phyloP scores from a whole-genome alignment of 1,139 yeast genomes.

The Diutina scorzettiae region DNA sequence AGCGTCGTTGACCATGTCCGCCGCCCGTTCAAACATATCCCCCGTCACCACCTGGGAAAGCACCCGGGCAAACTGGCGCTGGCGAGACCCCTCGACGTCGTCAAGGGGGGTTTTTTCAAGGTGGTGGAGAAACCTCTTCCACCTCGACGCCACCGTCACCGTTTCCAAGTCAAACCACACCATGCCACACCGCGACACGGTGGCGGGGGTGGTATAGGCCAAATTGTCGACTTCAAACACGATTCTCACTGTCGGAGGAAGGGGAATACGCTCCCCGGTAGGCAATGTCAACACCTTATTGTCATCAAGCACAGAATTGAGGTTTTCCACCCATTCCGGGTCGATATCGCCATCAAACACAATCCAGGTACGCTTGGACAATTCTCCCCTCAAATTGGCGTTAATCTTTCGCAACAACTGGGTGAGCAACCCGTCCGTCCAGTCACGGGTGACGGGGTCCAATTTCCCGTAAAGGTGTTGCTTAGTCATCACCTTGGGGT shows the following conservation, averaged over 20 bases:
- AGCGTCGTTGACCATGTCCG: neutral
- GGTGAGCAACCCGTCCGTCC: slow-evolving; percentile 87
- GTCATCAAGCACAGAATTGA: slow-evolving; percentile 87
- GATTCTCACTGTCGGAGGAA: slow-evolving; percentile 54
- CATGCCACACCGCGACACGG: slow-evolving; percentile 89
- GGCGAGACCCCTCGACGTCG: neutral
- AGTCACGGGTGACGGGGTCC: slow-evolving; percentile 73
- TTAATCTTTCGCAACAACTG: slow-evolving; percentile 47
- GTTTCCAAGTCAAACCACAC: slow-evolving; percentile 50
- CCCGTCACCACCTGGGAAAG: neutral
- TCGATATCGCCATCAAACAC: slow-evolving; percentile 90
- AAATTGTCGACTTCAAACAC: slow-evolving; percentile 70
- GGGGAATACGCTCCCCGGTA: slow-evolving; percentile 69
- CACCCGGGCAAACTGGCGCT: neutral
- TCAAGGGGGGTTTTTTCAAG: neutral
- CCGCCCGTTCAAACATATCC: neutral
- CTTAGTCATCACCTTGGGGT: slow-evolving; percentile 66
- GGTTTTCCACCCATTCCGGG: slow-evolving; percentile 87
- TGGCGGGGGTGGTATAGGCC: slow-evolving; percentile 72
- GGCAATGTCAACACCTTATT: slow-evolving; percentile 74
- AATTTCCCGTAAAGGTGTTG: slow-evolving; percentile 57
- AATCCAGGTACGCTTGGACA: slow-evolving; percentile 53
- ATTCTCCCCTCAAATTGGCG: slow-evolving; percentile 50
- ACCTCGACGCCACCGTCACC: slow-evolving; percentile 7
- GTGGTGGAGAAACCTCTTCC: slow-evolving; percentile 8